phyloP scores from a whole-genome alignment of 1,284 basidiomycete species.

The Ceratobasidium sp. region DNA sequence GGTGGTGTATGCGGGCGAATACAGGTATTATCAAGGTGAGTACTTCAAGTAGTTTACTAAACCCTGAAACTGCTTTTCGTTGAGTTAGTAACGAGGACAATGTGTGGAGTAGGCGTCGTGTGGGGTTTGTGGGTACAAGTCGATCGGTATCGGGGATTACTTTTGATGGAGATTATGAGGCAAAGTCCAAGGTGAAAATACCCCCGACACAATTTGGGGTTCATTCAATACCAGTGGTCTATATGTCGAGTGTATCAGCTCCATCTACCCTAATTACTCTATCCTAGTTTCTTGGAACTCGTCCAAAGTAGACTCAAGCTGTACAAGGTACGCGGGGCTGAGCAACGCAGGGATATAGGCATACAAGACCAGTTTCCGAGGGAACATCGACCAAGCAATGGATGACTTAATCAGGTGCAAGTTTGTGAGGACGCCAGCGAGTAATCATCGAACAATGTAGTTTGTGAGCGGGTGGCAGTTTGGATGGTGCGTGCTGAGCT shows the following conservation, averaged over 20 bases:
- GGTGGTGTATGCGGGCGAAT: too few species aligned
- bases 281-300: conserved; percentile 36
- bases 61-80: too few species aligned
- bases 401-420: conserved; percentile 24
- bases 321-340: conserved; percentile 29
- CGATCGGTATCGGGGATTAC: conserved; percentile 26
- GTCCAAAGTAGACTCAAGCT: conserved; percentile 19
- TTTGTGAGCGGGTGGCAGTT: conserved; percentile 41
- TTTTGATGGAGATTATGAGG: conserved; percentile 29
- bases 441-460: conserved; percentile 35
- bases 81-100: too few species aligned
- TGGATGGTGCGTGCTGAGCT: too few species aligned
- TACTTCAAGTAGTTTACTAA: too few species aligned
- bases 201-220: conserved; percentile 20
- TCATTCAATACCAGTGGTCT: conserved; percentile 32
- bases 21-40: too few species aligned
- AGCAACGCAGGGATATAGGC: conserved; percentile 28
- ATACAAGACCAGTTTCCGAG: conserved; percentile 34
- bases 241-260: conserved; percentile 29
- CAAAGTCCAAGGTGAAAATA: conserved; percentile 36
- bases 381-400: conserved; percentile 23
- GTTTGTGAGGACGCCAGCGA: conserved; percentile 18
- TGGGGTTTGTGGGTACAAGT: background rate
- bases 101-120: background rate
- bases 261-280: conserved; percentile 29